Conservation (phyloP, 2,329 filamentous ascomycete species). For the Fusarium virguliforme region DNA sequence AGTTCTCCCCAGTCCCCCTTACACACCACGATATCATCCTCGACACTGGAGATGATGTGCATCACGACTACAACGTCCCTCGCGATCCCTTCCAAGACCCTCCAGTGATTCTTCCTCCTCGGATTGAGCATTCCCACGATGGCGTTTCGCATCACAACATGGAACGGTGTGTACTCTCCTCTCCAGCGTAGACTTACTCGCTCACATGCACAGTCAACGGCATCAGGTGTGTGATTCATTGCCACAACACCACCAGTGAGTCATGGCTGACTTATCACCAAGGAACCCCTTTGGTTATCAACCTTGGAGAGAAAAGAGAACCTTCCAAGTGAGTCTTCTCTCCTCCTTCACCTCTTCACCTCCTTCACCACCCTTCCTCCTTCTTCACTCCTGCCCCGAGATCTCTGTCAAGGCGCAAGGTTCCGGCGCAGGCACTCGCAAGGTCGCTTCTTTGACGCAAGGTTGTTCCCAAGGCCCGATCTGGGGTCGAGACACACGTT, state of each 20-base stretch:
- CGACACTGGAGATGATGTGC: constrained; percentile 24
- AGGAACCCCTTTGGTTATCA: constrained; percentile 89
- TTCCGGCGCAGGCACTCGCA: too few species aligned
- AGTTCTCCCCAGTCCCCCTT: constrained; percentile 15
- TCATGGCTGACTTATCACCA: constrained; percentile 12
- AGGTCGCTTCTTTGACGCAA: too few species aligned
- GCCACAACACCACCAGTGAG: too few species aligned
- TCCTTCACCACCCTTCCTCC: background rate
- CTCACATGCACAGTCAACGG: constrained; percentile 75
- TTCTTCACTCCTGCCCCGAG: constrained; percentile 7
- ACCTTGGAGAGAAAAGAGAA: constrained; percentile 82
- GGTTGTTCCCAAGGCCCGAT: too few species aligned
- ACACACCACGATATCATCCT: background rate
- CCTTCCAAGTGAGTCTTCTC: constrained; percentile 71
- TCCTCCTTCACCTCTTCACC: background rate
- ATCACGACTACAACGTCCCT: background rate
- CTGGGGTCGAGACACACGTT: too few species aligned
- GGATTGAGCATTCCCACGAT: constrained; percentile 61
- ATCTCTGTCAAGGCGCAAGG: too few species aligned
- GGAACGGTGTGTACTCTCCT: constrained; percentile 76
- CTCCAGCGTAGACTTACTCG: constrained; percentile 19
- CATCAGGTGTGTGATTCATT: constrained; percentile 72
- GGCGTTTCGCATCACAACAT: constrained; percentile 86
- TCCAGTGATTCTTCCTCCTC: background rate
- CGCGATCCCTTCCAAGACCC: background rate